Conservation (phyloP, 1,139 yeast species). For the Yamadazyma sp. region DNA sequence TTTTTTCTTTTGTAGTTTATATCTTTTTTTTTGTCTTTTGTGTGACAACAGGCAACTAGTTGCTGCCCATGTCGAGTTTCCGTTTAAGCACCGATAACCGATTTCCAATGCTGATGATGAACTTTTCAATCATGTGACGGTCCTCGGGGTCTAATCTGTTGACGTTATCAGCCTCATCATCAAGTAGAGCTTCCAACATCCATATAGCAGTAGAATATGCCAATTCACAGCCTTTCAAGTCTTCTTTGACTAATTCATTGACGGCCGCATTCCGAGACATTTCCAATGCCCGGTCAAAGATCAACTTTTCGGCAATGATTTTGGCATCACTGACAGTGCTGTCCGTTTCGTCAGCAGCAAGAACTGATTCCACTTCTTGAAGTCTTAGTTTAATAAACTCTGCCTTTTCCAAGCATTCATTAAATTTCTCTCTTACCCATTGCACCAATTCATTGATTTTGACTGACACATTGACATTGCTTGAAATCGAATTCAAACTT, state of each 20-base stretch:
- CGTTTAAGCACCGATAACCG: conserved; percentile 60
- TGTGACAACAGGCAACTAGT: conserved; percentile 1
- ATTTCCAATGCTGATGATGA: conserved; percentile 70
- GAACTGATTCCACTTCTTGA: conserved; percentile 44
- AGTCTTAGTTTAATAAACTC: conserved; percentile 65
- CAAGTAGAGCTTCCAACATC: conserved; percentile 89
- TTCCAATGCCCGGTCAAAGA: conserved; percentile 91
- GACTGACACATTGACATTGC: conserved; percentile 19
- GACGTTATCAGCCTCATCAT: conserved; percentile 39
- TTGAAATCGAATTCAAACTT: conserved; percentile 5
- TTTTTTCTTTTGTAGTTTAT: conserved; percentile 3
- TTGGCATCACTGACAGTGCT: conserved; percentile 12
- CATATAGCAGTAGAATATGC: conserved; percentile 90
- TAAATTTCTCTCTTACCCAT: conserved; percentile 88
- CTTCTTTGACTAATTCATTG: conserved; percentile 76
- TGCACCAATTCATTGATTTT: conserved; percentile 81
- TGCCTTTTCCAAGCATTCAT: conserved; percentile 86
- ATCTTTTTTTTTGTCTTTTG: conserved; percentile 4
- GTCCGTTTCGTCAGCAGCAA: conserved; percentile 13
- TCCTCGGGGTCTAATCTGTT: conserved; percentile 65
- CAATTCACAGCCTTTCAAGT: conserved; percentile 76
- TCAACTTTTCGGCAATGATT: conserved; percentile 75
- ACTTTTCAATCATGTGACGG: conserved; percentile 70
- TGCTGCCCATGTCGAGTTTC: conserved; percentile 26
- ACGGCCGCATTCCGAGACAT: conserved; percentile 90